phyloP scores from a whole-genome alignment of 805 yeast genomes.

The Helenozyma rhizophorensis region DNA sequence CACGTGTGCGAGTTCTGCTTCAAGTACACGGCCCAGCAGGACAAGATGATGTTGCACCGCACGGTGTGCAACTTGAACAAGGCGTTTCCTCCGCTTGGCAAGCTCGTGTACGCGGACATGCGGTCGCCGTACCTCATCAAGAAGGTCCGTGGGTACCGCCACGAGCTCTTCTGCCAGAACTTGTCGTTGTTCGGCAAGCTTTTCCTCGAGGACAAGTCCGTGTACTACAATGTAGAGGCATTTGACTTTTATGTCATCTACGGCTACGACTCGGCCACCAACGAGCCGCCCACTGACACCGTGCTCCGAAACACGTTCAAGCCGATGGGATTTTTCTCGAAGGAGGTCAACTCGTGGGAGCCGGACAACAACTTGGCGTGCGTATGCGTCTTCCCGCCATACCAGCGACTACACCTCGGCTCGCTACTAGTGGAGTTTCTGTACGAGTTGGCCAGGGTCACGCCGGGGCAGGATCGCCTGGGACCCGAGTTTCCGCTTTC shows the following conservation, averaged over 20 bases:
- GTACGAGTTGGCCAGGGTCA: slow-evolving; percentile 58
- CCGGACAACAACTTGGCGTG: slow-evolving; percentile 82
- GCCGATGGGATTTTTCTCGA: slow-evolving; percentile 82
- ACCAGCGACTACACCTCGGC: slow-evolving; percentile 75
- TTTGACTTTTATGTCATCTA: slow-evolving; percentile 78
- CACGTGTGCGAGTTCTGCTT: slow-evolving; percentile 81
- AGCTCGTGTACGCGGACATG: slow-evolving; percentile 60
- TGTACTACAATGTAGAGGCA: slow-evolving; percentile 71
- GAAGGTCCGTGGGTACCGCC: slow-evolving; percentile 61
- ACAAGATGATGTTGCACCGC: slow-evolving; percentile 48
- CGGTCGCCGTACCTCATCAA: slow-evolving; percentile 46
- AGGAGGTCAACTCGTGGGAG: slow-evolving; percentile 76
- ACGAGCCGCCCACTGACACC: slow-evolving; percentile 1
- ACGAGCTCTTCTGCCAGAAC: slow-evolving; percentile 72
- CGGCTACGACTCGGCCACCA: slow-evolving; percentile 33
- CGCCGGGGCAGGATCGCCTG: slow-evolving; percentile 57
- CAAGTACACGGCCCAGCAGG: slow-evolving; percentile 57
- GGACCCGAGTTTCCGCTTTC: slow-evolving; percentile 94
- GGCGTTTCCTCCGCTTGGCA: slow-evolving; percentile 52
- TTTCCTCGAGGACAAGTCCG: slow-evolving; percentile 84
- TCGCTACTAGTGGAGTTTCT: slow-evolving; percentile 78
- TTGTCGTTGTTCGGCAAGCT: slow-evolving; percentile 81
- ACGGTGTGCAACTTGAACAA: slow-evolving; percentile 34
- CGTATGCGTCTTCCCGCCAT: slow-evolving; percentile 88
- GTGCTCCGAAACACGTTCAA: slow-evolving; percentile 7